Base-by-base conservation (phyloP, 2,329 filamentous ascomycete genomes). In the Ophiobolus disseminans region DNA sequence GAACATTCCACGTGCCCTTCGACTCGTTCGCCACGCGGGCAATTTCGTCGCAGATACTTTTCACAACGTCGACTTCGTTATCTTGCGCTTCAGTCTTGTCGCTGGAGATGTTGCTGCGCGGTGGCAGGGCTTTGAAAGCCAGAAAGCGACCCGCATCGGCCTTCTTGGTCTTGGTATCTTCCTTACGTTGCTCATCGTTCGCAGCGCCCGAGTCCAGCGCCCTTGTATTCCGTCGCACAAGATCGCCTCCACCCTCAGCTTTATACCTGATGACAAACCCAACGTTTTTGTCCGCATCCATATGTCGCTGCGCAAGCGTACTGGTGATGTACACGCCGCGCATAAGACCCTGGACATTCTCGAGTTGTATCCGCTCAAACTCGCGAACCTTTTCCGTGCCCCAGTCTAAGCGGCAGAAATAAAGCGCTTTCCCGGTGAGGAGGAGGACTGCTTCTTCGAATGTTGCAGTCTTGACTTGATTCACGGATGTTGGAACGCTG, bases 351-450 rank as follows among this genome's bases (percentile, higher is more conserved):
- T 82, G 81, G 26, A 99, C 78, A 48, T 90, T 89, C 16, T 83
- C 80, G 6, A 97, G 80, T 48, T 89, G 86, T 11, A 97, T 86
- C 6, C 92, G 82, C 74, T 97, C 92, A 70, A 97, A 97, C 0
- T 89, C 91, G 10, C 88, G 87, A 1, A 99, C 90, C 69, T 97
- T 97, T 75, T 97, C 94, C 6, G 91, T 87, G 55, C 89, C 89
- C 91, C 93, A 97, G 73, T 97, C 91, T 62, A 97, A 92, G 11
- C 90, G 86, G 70, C 92, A 97, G 53, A 90, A 86, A 68, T 97
- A 97, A 2, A 97, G 72, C 0, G 91, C 93, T 0, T 82, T 80
- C 57, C 96, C 88, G 0, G 94, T 97, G 23, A 99, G 78, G 0
- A 99, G 79, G 1, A 99, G 79, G 1, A 99, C 89, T 0, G 88